Evolutionary conservation across 768 basidiomycete genomes (phyloP), one percentile per base, ranked within the genome.

Genomic region (Agrocybe pediades): DNA sequence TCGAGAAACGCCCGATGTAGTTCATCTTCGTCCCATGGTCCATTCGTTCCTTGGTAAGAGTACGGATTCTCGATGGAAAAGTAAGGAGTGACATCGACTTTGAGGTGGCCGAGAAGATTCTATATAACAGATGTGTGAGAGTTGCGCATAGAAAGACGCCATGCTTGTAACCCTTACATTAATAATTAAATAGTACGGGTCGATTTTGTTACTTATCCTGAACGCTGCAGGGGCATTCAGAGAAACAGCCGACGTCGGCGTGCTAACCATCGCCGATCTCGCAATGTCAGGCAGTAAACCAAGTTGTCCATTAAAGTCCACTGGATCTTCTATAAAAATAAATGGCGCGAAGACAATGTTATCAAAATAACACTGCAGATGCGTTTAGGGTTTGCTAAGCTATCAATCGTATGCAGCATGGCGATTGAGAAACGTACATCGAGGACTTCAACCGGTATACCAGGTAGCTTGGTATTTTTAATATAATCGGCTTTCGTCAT

Each of bases 271-370:
- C 42, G 78, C 71, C 41, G 76, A 71, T 24, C 56, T 75, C 61
- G 49, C 64, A 17, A 68, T 64, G 41, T 89, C 84, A 1, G 74
- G 60, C 25, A 73, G 57, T 45, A 78, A 62, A n/a, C 76, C 77
- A 27, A 74, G 75, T 57, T 83, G 80, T 24, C 80, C 82, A 60
- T 82, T 86, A 19, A 81, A 76, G 59, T 95, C 92, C 41, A 85
- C 61, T 11, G 91, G 88, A 65, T 96, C 94, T 67, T 98, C 97
- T 56, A 98, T 89, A 61, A 95, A 98, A 48, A 98, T 90, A 71
- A 98, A 99, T 0, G 95, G 96, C 23, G 92, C 91, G 69, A 94
- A 95, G 17, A 94, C 85, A 54, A 95, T 95, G 63, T 99, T 98
- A 71, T 99, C 97, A 67, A 88, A 98, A 67, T 94, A 95, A 61